Evolutionary conservation across 768 basidiomycete genomes (phyloP), one percentile per base, ranked within the genome.

Genomic region (Leccinum aurantiacum): DNA sequence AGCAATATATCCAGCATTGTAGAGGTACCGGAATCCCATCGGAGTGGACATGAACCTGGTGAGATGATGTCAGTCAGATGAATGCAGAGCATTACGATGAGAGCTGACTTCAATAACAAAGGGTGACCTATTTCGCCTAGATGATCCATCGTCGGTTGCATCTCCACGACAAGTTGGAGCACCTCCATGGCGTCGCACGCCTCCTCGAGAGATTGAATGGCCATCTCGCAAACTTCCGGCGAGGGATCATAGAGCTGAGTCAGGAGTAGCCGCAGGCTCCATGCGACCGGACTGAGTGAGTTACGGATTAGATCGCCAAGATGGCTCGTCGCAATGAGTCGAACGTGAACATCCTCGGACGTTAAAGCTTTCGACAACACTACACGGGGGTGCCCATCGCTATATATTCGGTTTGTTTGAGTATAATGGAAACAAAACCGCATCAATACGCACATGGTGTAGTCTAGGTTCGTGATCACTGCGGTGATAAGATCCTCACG

Each of bases 201-300:
- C 66, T 92, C 91, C 70, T 97, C 90, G 6, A 99, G 81, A 68
- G 89, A 91, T 60, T 87, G 86, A 17, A 97, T 91, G 7, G 97
- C 94, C 62, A 92, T 80, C 75, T 94, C 89, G 69, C 92, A 91
- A 2, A 99, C 94, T 71, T 95, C 93, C 19, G 88, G 79, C 0
- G 89, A 84, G 6, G 94, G 91, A 68, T 99, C 97, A 72, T 98
- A 99, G 11, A 98, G 79, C 73, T 99, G 97, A 0, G 96, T 98
- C 19, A 98, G 81, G 35, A 99, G 86, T 10, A 98, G 83, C 7
- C 91, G 86, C 47, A 98, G 78, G 14, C 88, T 92, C 97, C 96
- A 99, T 1, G 89, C 83, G 65, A 90, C 88, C 0, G 90, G 85
- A 37, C 75, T 84, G 7, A 69, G 60, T 53, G 83, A 83, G 63